A percentile compares a stretch with the other conserved stretches of the same genome.
These are phyloP conservation scores for Hypoxylon fuscum DNA, from an alignment of 495 filamentous ascomycete genomes.

Conservation along the genomic window DNA sequence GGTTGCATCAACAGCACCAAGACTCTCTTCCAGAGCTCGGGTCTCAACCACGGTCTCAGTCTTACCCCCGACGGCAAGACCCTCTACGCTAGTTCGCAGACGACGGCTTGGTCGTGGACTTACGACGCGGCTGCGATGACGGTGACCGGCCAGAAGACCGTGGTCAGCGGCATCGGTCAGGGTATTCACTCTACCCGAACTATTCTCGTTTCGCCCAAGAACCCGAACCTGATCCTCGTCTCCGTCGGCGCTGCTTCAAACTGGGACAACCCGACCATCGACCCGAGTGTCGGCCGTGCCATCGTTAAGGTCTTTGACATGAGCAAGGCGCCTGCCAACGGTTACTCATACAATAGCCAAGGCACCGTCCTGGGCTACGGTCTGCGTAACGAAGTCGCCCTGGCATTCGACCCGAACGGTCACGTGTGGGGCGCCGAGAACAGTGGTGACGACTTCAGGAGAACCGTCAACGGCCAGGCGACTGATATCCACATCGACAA, in stretches of 20 bases:
- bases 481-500: conserved; percentile 71
- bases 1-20: conserved; percentile 59
- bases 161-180: conserved; percentile 65
- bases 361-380: conserved; percentile 71
- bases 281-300: conserved; percentile 62
- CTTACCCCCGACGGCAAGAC: conserved; percentile 69
- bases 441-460: conserved; percentile 66
- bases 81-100: conserved; percentile 67
- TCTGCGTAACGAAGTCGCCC: conserved; percentile 71
- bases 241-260: conserved; percentile 67
- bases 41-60: conserved; percentile 71
- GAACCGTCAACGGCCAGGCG: conserved; percentile 56
- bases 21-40: conserved; percentile 47
- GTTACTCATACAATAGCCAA: conserved; percentile 61
- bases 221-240: conserved; percentile 61
- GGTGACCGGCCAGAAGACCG: conserved; percentile 53
- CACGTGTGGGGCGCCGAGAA: conserved; percentile 74
- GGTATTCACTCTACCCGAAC: conserved; percentile 70
- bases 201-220: conserved; percentile 57
- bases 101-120: conserved; percentile 65
- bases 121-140: conserved; percentile 62
- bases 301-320: conserved; percentile 71
- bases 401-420: conserved; percentile 65
- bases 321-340: conserved; percentile 48
- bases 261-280: conserved; percentile 59